These are phyloP conservation scores for Neofusicoccum laricinum DNA, from an alignment of 2,329 filamentous ascomycete genomes.

Conservation along the genomic window DNA sequence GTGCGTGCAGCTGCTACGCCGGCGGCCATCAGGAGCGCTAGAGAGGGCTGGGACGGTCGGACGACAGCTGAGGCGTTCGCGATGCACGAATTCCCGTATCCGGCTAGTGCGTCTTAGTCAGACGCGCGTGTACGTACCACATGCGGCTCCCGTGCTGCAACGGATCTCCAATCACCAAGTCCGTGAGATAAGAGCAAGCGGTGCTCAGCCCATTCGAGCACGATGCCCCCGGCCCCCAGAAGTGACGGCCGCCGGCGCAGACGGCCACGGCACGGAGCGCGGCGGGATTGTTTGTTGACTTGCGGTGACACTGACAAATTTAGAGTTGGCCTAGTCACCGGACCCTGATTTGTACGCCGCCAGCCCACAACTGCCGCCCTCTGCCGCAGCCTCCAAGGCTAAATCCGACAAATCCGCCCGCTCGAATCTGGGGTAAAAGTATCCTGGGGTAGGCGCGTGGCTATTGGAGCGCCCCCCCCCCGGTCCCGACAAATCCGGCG, in stretches of 20 bases:
- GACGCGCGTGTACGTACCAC: neutral
- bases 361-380: neutral
- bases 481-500: conserved; percentile 1
- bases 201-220: neutral
- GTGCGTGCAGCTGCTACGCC: neutral
- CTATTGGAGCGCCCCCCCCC: neutral
- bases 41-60: neutral
- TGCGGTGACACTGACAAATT: neutral
- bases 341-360: neutral
- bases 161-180: neutral
- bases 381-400: neutral
- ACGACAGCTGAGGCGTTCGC: neutral
- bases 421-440: conserved; percentile 5
- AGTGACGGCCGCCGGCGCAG: neutral
- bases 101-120: neutral
- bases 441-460: neutral
- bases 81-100: neutral
- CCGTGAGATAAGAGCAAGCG: neutral
- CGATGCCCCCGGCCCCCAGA: neutral
- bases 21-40: neutral
- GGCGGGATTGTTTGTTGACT: no score
- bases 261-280: neutral
- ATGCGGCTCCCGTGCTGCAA: neutral
- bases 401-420: conserved; percentile 13
- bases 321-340: conserved; percentile 4